A percentile compares a stretch with the other conserved stretches of the same genome.
Conservation (phyloP, 2,329 filamentous ascomycete genomes). For the Lecanicillium sp. region DNA sequence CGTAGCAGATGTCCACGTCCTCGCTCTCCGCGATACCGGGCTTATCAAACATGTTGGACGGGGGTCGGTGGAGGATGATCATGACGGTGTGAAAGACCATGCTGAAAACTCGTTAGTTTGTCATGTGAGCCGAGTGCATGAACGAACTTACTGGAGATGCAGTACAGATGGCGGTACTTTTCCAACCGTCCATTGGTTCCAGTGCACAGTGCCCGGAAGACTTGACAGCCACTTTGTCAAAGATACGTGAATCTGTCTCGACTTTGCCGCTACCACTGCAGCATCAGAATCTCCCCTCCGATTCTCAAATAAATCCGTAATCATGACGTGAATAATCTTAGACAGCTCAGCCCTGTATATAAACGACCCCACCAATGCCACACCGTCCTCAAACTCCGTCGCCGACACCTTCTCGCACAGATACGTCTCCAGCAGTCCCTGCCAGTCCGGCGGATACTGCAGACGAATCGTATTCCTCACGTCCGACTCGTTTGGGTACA, state of each 20-base stretch:
- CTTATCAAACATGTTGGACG: conserved; percentile 36
- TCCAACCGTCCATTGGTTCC: conserved; percentile 45
- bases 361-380: conserved; percentile 38
- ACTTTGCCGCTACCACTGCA: conserved; percentile 35
- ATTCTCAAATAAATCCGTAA: conserved; percentile 46
- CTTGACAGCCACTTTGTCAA: conserved; percentile 41
- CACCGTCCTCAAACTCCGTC: conserved; percentile 41
- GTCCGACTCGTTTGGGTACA: conserved; percentile 44
- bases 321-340: conserved; percentile 44
- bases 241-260: conserved; percentile 40
- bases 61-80: conserved; percentile 46
- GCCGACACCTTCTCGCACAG: conserved; percentile 37
- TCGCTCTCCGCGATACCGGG: conserved; percentile 34
- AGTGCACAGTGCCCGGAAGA: conserved; percentile 41
- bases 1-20: conserved; percentile 44
- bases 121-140: background rate
- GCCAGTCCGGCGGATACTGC: conserved; percentile 44
- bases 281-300: conserved; percentile 34
- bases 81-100: conserved; percentile 46
- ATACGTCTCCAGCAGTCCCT: conserved; percentile 41
- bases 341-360: conserved; percentile 42
- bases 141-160: conserved; percentile 35
- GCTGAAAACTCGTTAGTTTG: conserved; percentile 15
- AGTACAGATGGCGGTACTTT: conserved; percentile 40
- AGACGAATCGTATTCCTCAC: conserved; percentile 43